A percentile compares a stretch with the other conserved stretches of the same genome.
Evolutionary conservation across 305 asterid genomes (phyloP).

Genomic region (Solanum chacoense): DNA sequence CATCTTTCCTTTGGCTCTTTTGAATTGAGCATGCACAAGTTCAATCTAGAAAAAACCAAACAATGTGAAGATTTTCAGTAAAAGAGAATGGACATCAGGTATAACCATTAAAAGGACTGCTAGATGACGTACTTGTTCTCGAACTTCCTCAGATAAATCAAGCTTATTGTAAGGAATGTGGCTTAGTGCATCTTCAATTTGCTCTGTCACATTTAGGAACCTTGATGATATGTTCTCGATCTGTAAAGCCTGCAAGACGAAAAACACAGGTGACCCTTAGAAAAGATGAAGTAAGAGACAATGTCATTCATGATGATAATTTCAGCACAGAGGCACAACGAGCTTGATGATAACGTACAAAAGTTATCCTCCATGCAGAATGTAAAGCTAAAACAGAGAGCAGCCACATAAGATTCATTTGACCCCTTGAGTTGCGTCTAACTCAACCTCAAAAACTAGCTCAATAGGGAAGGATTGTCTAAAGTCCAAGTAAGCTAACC

Average conservation of each 20-base stretch:
- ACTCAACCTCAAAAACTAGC: neutral
- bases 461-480: neutral
- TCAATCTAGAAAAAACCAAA: slow-evolving; percentile 41
- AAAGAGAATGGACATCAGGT: neutral
- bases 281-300: neutral
- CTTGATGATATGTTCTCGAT: slow-evolving; percentile 47
- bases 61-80: neutral
- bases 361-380: neutral
- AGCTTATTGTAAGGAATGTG: slow-evolving; percentile 58
- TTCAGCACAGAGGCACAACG: neutral
- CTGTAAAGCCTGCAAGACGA: slow-evolving; percentile 59
- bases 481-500: neutral
- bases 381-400: neutral
- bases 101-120: neutral
- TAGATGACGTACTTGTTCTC: slow-evolving; percentile 62
- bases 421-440: neutral
- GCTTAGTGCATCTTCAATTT: slow-evolving; percentile 64
- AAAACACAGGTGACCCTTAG: neutral
- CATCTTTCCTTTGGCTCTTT: slow-evolving; percentile 59
- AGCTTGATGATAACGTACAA: neutral
- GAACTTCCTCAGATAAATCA: slow-evolving; percentile 75
- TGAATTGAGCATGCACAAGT: slow-evolving; percentile 81
- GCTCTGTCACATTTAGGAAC: slow-evolving; percentile 48
- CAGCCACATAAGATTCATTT: neutral
- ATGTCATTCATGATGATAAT: neutral